Conservation (phyloP, 106 monocot genomes). For the Xerophyta viscosa region DNA sequence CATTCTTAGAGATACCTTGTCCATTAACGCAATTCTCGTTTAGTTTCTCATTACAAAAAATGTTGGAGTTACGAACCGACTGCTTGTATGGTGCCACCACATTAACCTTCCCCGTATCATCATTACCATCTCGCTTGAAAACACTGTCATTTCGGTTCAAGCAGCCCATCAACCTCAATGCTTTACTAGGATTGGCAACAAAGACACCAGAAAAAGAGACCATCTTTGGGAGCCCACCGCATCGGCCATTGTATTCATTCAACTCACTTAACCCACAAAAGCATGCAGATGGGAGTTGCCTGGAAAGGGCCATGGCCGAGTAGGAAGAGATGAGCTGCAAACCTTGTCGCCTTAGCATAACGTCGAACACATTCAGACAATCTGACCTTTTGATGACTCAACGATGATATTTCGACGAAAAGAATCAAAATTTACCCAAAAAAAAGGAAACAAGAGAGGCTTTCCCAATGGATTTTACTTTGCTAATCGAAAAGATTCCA, state of each 20-base stretch:
- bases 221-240: not conserved
- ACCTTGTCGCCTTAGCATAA: conserved; percentile 17
- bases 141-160: conserved; percentile 23
- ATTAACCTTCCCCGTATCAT: conserved; percentile 17
- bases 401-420: no score
- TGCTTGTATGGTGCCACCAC: conserved; percentile 20
- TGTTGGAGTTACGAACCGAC: conserved; percentile 16
- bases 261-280: conserved; percentile 6
- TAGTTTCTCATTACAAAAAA: conserved; percentile 4
- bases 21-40: conserved; percentile 30
- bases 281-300: not conserved
- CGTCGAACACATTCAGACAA: conserved; percentile 5
- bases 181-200: not conserved
- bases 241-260: not conserved
- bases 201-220: not conserved
- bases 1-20: conserved; percentile 27
- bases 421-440: no score
- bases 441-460: no score
- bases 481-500: no score
- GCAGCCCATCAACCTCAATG: conserved; percentile 39
- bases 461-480: no score
- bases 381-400: no score
- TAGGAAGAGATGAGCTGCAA: conserved; percentile 8
- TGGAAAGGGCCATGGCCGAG: conserved; percentile 24
- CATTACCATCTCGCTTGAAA: conserved; percentile 14